A percentile compares a stretch with the other conserved stretches of the same genome.
phyloP scores from a whole-genome alignment of 495 filamentous ascomycete genomes.

The Xylaria intraflava region DNA sequence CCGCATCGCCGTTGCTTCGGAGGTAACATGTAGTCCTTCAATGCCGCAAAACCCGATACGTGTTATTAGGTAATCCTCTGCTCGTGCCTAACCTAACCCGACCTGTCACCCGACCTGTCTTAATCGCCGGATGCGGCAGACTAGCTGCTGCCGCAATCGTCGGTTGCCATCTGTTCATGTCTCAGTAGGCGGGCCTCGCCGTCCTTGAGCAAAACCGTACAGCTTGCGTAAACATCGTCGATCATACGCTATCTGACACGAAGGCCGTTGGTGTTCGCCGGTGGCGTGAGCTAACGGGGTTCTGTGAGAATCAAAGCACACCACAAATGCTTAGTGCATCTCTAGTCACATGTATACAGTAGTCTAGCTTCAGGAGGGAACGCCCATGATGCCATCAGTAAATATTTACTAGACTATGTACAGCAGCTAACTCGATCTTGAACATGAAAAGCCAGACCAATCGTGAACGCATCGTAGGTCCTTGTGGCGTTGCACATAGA shows the following conservation, averaged over 20 bases:
- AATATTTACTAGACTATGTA: conserved; percentile 8
- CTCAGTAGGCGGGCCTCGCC: background rate
- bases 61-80: too few species aligned
- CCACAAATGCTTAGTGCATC: background rate
- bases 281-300: background rate
- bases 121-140: too few species aligned
- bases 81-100: too few species aligned
- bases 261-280: background rate
- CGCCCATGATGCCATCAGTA: background rate
- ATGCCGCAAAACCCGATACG: too few species aligned
- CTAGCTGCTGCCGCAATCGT: background rate
- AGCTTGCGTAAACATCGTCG: too few species aligned
- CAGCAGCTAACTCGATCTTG: background rate
- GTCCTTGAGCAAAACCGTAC: too few species aligned
- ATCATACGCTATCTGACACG: background rate
- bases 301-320: too few species aligned
- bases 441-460: background rate
- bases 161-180: background rate
- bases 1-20: too few species aligned
- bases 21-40: too few species aligned
- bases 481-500: background rate
- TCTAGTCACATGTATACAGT: background rate
- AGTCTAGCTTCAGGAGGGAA: conserved; percentile 9
- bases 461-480: background rate
- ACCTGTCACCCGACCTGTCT: too few species aligned